These are phyloP conservation scores for Thelonectria rubi DNA, from an alignment of 2,329 filamentous ascomycete genomes.

Conservation along the genomic window DNA sequence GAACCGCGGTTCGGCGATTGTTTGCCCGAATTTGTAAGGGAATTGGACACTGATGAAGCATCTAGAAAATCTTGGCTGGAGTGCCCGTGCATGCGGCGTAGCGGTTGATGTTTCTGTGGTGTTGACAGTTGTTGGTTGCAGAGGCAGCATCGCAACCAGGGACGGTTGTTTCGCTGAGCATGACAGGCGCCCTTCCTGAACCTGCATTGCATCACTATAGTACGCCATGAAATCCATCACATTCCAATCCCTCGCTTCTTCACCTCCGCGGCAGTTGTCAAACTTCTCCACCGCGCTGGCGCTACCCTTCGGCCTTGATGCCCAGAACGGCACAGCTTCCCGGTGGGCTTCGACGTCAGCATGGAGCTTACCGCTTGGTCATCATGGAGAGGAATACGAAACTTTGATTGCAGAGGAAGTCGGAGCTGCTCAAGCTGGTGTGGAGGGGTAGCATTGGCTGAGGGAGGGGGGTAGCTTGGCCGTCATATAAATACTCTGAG, in stretches of 20 bases:
- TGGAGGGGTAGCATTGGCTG: neutral
- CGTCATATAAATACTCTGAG: neutral
- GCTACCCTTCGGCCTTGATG: constrained; percentile 16
- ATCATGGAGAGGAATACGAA: constrained; percentile 15
- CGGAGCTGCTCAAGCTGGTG: too few species aligned
- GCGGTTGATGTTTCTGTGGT: too few species aligned
- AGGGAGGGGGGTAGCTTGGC: neutral
- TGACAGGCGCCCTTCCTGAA: too few species aligned
- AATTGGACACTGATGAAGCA: neutral
- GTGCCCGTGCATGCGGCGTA: neutral
- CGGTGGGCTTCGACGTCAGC: constrained; percentile 33
- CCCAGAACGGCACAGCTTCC: constrained; percentile 36
- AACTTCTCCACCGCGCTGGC: neutral
- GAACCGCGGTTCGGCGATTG: neutral
- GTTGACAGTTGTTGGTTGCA: too few species aligned
- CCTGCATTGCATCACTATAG: too few species aligned
- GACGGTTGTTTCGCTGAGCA: too few species aligned
- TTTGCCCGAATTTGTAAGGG: neutral
- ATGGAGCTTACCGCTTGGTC: constrained; percentile 29
- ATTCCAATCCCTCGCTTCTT: too few species aligned
- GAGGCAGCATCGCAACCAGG: too few species aligned
- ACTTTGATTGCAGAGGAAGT: constrained; percentile 19
- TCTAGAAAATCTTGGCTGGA: neutral
- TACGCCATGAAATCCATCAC: too few species aligned
- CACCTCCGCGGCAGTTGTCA: too few species aligned